Base-by-base conservation (phyloP, 257 asterid species). In the Vinca minor region DNA sequence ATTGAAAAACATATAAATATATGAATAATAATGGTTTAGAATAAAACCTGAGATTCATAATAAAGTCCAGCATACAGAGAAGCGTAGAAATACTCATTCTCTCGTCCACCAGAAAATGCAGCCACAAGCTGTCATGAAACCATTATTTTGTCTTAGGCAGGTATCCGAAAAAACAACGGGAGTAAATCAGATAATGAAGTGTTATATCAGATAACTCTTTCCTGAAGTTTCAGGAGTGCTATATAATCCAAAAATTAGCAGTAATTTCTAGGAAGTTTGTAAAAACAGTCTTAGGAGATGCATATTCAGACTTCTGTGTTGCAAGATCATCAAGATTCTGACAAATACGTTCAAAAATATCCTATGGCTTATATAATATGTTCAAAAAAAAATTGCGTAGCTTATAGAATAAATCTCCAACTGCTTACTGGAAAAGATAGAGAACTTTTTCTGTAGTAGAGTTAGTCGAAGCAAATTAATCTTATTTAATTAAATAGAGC, bases 41-140 rank as follows among this genome's bases (percentile, higher is more conserved):
- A 61, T 54, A 14, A 55, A 67, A 91, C 98, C 96, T 85, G 85
- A 53, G 96, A 85, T 85, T 88, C 98, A 46, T 88, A 81, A 69
- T 81, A 88, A 62, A 91, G 94, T 68, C 93, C 95, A 20, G 93
- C 92, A 75, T 91, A 91, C 35, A 91, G 73, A 65, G 92, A 83
- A 57, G 96, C 90, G 54, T 91, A 91, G 82, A 91, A 91, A 64
- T 70, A 79, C 66, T 86, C 95, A 53, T 68, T 69, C 72, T 75
- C 92, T 54, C 72, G 77, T 25, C 87, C 91, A 61, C 68, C 79
- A 67, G 90, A 76, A 79, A 86, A 85, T 59, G 84, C 81, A 38
- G 76, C 78, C 63, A 79, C 94, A 68, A 88, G 87, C 98, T 88
- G 73, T 23, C 70, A 58, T 59, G 50, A 77, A 69, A 71, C 56